Evolutionary conservation across 2,329 filamentous ascomycete genomes (phyloP).

Genomic region (Xylariaceae sp.): DNA sequence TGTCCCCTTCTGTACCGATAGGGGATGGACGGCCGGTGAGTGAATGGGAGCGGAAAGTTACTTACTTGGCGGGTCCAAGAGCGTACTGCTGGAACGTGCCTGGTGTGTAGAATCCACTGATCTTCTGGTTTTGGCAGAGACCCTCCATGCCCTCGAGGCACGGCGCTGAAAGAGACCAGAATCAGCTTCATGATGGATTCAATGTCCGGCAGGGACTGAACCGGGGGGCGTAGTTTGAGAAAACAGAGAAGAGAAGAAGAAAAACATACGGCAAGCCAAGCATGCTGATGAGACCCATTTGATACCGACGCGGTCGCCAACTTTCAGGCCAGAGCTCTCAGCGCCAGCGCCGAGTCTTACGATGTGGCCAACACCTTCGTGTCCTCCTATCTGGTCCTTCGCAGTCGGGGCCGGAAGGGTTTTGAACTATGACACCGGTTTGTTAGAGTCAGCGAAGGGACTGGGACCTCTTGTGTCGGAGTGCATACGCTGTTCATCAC

Average conservation of each 20-base stretch:
- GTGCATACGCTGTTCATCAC: conserved; percentile 18
- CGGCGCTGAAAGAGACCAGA: conserved; percentile 4
- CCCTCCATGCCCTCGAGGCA: conserved; percentile 16
- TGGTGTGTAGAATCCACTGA: conserved; percentile 18
- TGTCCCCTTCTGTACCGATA: not conserved
- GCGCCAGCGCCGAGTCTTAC: conserved; percentile 15
- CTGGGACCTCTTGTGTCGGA: not conserved
- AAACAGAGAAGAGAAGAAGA: not conserved
- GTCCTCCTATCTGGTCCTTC: conserved; percentile 17
- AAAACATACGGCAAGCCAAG: conserved; percentile 15
- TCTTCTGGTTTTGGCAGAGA: conserved; percentile 15
- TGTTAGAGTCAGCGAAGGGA: not conserved
- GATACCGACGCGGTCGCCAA: conserved; percentile 21
- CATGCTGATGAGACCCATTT: conserved; percentile 19
- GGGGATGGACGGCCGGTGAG: not conserved
- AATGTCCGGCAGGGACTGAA: not conserved
- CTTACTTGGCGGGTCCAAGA: conserved; percentile 18
- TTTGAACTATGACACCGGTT: conserved; percentile 5
- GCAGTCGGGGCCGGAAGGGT: conserved; percentile 5
- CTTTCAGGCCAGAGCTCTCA: conserved; percentile 7
- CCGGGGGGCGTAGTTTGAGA: not conserved
- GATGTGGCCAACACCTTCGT: conserved; percentile 17
- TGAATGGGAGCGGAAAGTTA: not conserved
- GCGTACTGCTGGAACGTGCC: conserved; percentile 20
- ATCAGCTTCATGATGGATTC: conserved; percentile 1